phyloP scores from a whole-genome alignment of 768 basidiomycete species.

The Kwoniella sp. region DNA sequence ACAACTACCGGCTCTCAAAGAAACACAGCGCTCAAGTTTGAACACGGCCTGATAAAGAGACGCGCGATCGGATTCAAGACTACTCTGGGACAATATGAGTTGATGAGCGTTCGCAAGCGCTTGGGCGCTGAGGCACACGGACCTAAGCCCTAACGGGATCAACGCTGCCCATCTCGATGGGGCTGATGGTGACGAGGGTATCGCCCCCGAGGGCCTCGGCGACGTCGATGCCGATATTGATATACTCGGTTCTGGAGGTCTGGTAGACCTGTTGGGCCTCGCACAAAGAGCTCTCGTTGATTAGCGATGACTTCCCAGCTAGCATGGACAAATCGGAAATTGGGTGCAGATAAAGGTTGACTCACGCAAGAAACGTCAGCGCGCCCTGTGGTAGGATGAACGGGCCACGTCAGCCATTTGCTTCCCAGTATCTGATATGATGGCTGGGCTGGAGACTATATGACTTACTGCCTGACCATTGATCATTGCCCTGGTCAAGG shows the following conservation, averaged over 20 bases:
- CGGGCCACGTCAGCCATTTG: background rate
- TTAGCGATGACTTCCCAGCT: too few species aligned
- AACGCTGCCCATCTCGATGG: slow-evolving; percentile 1
- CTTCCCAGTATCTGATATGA: too few species aligned
- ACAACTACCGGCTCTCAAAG: too few species aligned
- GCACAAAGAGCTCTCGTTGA: too few species aligned
- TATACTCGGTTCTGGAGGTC: slow-evolving; percentile 7
- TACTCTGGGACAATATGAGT: too few species aligned
- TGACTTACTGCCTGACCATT: slow-evolving; percentile 12
- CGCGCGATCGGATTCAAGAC: too few species aligned
- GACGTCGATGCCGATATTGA: slow-evolving; percentile 16
- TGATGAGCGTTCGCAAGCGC: background rate
- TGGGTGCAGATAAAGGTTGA: background rate
- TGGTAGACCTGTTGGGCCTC: slow-evolving; percentile 12
- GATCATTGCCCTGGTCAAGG: background rate
- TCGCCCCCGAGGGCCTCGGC: slow-evolving; percentile 16
- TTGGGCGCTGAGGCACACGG: too few species aligned
- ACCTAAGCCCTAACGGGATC: background rate
- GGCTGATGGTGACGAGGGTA: slow-evolving; percentile 8
- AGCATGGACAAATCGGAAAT: too few species aligned
- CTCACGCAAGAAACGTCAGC: slow-evolving; percentile 12
- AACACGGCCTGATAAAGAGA: too few species aligned
- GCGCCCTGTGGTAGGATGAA: background rate
- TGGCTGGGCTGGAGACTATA: too few species aligned
- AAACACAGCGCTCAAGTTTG: too few species aligned